A percentile compares a stretch with the other conserved stretches of the same genome.
Conservation (phyloP, 345 rosid genomes). For the Brassica carinata region DNA sequence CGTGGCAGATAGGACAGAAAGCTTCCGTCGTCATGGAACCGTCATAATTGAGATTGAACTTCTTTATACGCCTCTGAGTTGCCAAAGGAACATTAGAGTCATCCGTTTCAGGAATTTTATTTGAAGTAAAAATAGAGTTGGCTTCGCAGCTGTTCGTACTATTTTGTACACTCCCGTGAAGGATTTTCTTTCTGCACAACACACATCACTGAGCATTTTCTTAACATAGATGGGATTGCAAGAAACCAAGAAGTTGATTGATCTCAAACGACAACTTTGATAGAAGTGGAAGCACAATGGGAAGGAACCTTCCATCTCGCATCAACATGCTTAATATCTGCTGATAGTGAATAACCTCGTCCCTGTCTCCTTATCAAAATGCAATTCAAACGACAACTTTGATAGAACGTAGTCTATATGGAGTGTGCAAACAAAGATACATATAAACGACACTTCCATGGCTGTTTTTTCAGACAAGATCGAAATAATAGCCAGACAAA, state of each 20-base stretch:
- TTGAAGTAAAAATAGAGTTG: slow-evolving; percentile 82
- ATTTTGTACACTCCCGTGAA: slow-evolving; percentile 77
- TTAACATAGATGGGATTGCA: neutral
- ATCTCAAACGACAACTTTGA: no score
- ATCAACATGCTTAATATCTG: slow-evolving; percentile 91
- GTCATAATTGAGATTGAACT: slow-evolving; percentile 56
- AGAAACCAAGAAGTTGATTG: neutral
- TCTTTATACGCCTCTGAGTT: slow-evolving; percentile 75
- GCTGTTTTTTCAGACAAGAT: slow-evolving; percentile 13
- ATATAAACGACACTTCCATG: no score
- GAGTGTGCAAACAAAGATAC: neutral
- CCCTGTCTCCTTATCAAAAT: slow-evolving; percentile 56
- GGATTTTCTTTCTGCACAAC: slow-evolving; percentile 80
- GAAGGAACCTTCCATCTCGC: slow-evolving; percentile 68
- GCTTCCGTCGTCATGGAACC: slow-evolving; percentile 74
- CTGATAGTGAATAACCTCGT: slow-evolving; percentile 89
- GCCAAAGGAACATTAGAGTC: slow-evolving; percentile 70
- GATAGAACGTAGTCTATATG: neutral
- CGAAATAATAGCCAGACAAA: slow-evolving; percentile 17
- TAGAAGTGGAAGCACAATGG: slow-evolving; percentile 53
- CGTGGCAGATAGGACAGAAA: slow-evolving; percentile 77
- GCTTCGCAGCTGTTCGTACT: slow-evolving; percentile 90
- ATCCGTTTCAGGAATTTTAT: slow-evolving; percentile 71
- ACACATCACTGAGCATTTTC: neutral
- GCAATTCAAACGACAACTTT: neutral